Percentiles rank a stretch among this genome's conserved stretches.
Evolutionary conservation across 106 monocot genomes (phyloP).

Genomic region (Platanthera zijinensis): DNA sequence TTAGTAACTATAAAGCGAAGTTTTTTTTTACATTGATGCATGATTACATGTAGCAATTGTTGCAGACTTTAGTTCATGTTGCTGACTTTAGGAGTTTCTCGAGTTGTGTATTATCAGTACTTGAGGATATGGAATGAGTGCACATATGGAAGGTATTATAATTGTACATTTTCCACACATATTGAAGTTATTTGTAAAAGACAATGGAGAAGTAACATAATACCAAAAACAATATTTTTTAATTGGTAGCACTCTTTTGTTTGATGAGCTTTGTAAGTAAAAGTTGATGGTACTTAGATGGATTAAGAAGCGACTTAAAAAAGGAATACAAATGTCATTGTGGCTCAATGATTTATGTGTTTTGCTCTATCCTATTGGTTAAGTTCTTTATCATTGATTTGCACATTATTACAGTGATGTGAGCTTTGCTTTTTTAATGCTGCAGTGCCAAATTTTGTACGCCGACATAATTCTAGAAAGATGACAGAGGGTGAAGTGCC

Average conservation of each 20-base stretch:
- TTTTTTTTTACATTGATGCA: neutral
- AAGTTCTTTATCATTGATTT: neutral
- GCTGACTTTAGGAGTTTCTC: too few species aligned
- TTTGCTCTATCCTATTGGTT: neutral
- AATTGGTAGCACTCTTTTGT: neutral
- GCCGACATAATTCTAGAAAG: constrained; percentile 1
- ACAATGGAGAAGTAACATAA: neutral
- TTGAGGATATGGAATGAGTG: too few species aligned
- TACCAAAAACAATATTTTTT: neutral
- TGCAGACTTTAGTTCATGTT: too few species aligned
- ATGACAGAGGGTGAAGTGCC: neutral
- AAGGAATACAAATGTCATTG: neutral
- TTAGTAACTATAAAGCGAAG: neutral
- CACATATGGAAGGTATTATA: neutral
- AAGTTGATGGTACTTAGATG: neutral
- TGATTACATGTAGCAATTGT: neutral
- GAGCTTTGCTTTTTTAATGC: neutral
- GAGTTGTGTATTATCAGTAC: too few species aligned
- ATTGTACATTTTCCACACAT: neutral
- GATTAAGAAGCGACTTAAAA: neutral
- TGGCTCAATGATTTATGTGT: neutral
- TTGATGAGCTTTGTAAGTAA: constrained; percentile 4
- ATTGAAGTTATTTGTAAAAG: neutral
- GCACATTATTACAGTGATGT: neutral
- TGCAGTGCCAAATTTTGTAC: constrained; percentile 10